A percentile compares a stretch with the other conserved stretches of the same genome.
Evolutionary conservation across 768 basidiomycete genomes (phyloP).

Genomic region (Dictyophora rubrovolvata): DNA sequence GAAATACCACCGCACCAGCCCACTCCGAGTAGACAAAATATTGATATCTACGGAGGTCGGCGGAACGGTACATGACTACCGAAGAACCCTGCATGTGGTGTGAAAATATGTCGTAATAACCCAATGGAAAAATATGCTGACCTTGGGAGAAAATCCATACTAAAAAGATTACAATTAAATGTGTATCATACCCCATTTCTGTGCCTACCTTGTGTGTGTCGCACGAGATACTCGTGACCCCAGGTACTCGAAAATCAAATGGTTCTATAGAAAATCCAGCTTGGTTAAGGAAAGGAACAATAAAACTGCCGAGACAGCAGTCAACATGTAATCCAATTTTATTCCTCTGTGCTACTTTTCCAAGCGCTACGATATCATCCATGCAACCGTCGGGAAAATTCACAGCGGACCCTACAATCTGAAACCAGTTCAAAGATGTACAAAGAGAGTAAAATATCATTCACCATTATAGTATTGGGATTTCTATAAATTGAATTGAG

Average conservation of each 20-base stretch:
- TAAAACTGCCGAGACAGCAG: conserved; percentile 89
- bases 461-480: conserved; percentile 77
- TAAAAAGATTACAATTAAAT: conserved; percentile 24
- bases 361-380: conserved; percentile 77
- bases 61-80: conserved; percentile 86
- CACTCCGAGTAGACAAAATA: conserved; percentile 80
- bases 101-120: neutral
- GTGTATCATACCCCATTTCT: too few relatives aligned
- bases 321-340: conserved; percentile 89
- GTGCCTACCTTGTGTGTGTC: conserved; percentile 95
- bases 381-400: conserved; percentile 83
- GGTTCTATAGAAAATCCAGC: conserved; percentile 60
- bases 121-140: conserved; percentile 17
- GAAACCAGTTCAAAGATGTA: conserved; percentile 3
- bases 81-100: conserved; percentile 58
- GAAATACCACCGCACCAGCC: conserved; percentile 42
- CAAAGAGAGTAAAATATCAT: conserved; percentile 4
- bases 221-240: conserved; percentile 91
- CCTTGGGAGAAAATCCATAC: conserved; percentile 95
- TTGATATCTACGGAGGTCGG: conserved; percentile 67
- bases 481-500: conserved; percentile 43
- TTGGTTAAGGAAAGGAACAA: conserved; percentile 83
- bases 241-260: conserved; percentile 86
- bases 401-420: conserved; percentile 80
- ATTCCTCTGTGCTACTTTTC: conserved; percentile 58